Percentiles rank a stretch among this genome's conserved stretches.
These are phyloP conservation scores for Trichosporon sp. DNA, from an alignment of 1,284 basidiomycete species.

Conservation along the genomic window DNA sequence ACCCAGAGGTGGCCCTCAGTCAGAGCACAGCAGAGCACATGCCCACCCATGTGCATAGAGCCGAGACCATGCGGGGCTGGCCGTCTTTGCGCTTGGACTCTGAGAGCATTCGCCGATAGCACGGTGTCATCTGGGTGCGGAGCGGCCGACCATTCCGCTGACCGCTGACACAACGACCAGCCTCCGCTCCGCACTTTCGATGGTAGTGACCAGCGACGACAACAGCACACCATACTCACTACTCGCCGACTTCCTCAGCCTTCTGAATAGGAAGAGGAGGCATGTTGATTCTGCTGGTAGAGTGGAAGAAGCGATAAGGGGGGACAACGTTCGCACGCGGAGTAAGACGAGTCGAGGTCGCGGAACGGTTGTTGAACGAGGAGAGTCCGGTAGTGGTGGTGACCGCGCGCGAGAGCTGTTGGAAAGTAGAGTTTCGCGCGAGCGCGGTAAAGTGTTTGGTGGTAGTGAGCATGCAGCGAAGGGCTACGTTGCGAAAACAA, in stretches of 20 bases:
- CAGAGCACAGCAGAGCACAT: too few relatives aligned
- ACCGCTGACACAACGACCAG: too few relatives aligned
- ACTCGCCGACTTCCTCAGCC: slow-evolving; percentile 38
- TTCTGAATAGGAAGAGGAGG: slow-evolving; percentile 41
- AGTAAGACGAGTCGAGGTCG: not conserved
- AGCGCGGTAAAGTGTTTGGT: not conserved
- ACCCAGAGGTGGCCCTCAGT: too few relatives aligned
- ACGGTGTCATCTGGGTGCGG: too few relatives aligned
- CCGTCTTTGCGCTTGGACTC: too few relatives aligned
- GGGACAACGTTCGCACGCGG: not conserved
- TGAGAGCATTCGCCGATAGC: too few relatives aligned
- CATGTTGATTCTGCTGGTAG: slow-evolving; percentile 31
- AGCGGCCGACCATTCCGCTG: too few relatives aligned
- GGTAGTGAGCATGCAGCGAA: slow-evolving; percentile 3
- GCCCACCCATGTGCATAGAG: too few relatives aligned
- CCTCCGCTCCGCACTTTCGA: not conserved
- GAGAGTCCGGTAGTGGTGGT: not conserved
- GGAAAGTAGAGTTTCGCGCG: not conserved
- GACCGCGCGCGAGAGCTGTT: not conserved
- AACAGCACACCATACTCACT: slow-evolving; percentile 26
- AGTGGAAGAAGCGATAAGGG: slow-evolving; percentile 20
- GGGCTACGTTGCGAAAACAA: not conserved
- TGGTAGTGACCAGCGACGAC: not conserved
- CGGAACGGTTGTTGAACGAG: not conserved
- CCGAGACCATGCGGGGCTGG: too few relatives aligned